Evolutionary conservation across 371 early-diverging fungal genomes (phyloP).

Genomic region (Actinomortierella ambigua): DNA sequence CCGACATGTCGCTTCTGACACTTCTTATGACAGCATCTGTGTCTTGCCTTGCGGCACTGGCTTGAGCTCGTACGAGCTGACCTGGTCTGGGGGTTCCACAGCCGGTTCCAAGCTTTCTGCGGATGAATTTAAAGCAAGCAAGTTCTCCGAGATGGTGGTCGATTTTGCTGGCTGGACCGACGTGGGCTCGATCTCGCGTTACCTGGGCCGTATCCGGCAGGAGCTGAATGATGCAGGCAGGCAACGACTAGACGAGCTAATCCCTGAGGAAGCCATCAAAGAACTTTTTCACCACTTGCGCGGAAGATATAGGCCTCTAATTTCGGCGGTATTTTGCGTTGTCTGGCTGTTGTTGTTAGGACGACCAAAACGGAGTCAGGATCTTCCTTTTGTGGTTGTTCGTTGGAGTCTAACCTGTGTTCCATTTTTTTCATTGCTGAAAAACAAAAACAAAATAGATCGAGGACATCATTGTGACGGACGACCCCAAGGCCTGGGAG

Average conservation of each 20-base stretch:
- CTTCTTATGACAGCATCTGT: conserved; percentile 3
- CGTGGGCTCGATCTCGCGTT: conserved; percentile 17
- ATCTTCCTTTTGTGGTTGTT: too few species aligned
- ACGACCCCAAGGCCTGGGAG: conserved; percentile 10
- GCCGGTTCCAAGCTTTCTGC: conserved; percentile 5
- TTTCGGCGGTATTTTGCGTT: too few species aligned
- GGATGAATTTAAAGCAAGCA: conserved; percentile 8
- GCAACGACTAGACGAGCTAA: conserved; percentile 10
- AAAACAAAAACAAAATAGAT: too few species aligned
- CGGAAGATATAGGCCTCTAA: conserved; percentile 20
- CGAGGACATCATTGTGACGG: conserved; percentile 17
- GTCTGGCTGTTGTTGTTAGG: too few species aligned
- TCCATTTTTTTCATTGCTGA: too few species aligned
- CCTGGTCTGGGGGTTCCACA: conserved; percentile 31
- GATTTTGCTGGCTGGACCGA: conserved; percentile 7
- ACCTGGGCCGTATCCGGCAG: conserved; percentile 5
- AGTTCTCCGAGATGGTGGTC: conserved; percentile 13
- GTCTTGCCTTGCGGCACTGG: conserved; percentile 22
- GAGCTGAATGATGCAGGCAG: too few species aligned
- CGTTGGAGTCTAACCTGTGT: too few species aligned
- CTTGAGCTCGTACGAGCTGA: conserved; percentile 14
- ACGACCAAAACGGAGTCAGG: too few species aligned
- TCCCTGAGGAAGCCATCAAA: conserved; percentile 28
- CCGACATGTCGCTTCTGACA: neutral
- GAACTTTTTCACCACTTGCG: conserved; percentile 20